Evolutionary conservation across 1,284 basidiomycete species (phyloP), one percentile per base, ranked within the genome.

Genomic region (Schizophyllum commune): DNA sequence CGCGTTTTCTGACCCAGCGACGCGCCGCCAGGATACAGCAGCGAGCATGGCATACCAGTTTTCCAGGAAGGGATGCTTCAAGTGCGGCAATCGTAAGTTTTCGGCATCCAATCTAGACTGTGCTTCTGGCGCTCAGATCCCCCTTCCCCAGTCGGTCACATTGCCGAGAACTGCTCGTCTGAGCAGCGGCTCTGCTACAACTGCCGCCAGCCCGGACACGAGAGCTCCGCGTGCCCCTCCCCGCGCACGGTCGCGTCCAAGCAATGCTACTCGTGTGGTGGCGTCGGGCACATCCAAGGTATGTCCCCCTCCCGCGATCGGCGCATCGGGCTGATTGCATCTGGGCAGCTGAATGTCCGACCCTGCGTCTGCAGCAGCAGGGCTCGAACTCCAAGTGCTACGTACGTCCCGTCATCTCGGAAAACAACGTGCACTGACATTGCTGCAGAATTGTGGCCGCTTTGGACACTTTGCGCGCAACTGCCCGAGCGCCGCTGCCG

Each of bases 171-270:
- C 70, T 96, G 93, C 74, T 83, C 91, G 60, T 91, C 90, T 65
- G 88, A 90, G 68, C 85, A 89, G 72, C 85, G 92, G 67, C 83
- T 96, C 63, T 96, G 93, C 79, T 96, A 94, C 79, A 96, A 95
- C 74, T 96, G 93, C 74, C 85, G 89, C 68, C 88, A 91, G 73
- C 90, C 92, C 15, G 93, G 92, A 22, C 94, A 96, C 71, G 93
- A 96, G 76, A 92, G 90, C 51, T 88, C 88, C 64, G 86, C 88
- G 62, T 96, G 94, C 74, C 90, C 92, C 55, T 85, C 86, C 68
- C 93, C 92, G 58, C 84, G 92, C 65, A 89, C 86, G 27, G 78
- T 79, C 57, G 74, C 78, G 55, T 83, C 86, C 60, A 92, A 92
- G 76, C 89, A 92, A 73, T 89, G 90, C 73, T 92, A 90, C 72